phyloP scores from a whole-genome alignment of 768 basidiomycete genomes.

The Tricholoma terreum region DNA sequence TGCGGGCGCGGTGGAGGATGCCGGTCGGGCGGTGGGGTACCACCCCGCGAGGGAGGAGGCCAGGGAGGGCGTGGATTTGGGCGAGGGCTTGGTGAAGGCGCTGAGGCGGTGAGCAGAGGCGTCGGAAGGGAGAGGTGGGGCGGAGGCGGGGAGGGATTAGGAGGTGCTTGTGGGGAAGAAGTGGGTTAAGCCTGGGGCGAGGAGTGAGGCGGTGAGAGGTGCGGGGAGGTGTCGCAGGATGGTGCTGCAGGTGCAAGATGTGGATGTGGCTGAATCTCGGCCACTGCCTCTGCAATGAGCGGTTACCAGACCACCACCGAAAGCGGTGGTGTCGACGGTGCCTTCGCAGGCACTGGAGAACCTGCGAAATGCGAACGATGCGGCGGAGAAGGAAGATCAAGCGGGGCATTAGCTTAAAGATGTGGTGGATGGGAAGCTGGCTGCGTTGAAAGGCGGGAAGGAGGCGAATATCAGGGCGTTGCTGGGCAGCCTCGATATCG shows the following conservation, averaged over 20 bases:
- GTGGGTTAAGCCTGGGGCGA: conserved; percentile 49
- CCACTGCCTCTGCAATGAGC: conserved; percentile 8
- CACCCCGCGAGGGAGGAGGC: conserved; percentile 35
- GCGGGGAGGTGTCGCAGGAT: conserved; percentile 72
- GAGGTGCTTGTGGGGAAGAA: conserved; percentile 57
- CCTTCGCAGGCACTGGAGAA: conserved; percentile 63
- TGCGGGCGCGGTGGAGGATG: conserved; percentile 61
- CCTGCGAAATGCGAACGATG: conserved; percentile 57
- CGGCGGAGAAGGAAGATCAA: conserved; percentile 14
- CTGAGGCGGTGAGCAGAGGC: conserved; percentile 80
- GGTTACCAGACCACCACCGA: conserved; percentile 5
- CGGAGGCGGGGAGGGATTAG: conserved; percentile 76
- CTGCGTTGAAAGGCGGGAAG: conserved; percentile 83
- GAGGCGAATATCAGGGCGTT: conserved; percentile 90
- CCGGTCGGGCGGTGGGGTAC: conserved; percentile 45
- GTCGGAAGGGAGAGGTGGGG: conserved; percentile 92
- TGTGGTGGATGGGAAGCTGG: conserved; percentile 65
- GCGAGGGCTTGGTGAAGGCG: conserved; percentile 78
- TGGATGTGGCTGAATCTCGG: conserved; percentile 8
- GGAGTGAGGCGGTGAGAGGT: conserved; percentile 68
- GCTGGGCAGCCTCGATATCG: conserved; percentile 74
- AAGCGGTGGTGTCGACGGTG: conserved; percentile 19
- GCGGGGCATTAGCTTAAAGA: conserved; percentile 75
- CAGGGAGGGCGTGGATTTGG: conserved; percentile 59
- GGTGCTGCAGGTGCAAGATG: conserved; percentile 34